Percentiles rank a stretch among this genome's conserved stretches.
phyloP scores from a whole-genome alignment of 495 filamentous ascomycete genomes.

The Aspergillus sparsus region DNA sequence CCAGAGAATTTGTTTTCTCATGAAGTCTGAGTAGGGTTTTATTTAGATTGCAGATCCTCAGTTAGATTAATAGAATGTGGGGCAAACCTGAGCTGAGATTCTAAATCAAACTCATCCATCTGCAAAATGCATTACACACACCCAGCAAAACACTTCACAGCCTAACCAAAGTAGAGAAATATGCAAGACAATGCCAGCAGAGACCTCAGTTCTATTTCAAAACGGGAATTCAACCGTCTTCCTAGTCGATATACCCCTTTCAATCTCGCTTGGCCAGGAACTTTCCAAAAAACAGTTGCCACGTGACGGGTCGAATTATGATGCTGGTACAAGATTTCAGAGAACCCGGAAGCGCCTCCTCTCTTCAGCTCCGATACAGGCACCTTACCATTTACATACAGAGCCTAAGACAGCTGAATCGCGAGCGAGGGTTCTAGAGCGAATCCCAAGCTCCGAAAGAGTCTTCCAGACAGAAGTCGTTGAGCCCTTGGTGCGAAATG shows the following conservation, averaged over 20 bases:
- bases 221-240: conserved; percentile 45
- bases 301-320: neutral
- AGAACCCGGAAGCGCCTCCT: conserved; percentile 24
- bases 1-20: neutral
- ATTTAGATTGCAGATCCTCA: too few relatives aligned
- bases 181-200: conserved; percentile 8
- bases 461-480: conserved; percentile 35
- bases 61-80: neutral
- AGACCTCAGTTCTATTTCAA: conserved; percentile 52
- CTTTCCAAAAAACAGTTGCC: conserved; percentile 22
- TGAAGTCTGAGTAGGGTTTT: neutral
- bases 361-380: conserved; percentile 34
- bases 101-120: neutral
- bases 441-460: conserved; percentile 31
- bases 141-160: neutral
- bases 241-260: conserved; percentile 66
- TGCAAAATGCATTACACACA: neutral
- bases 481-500: conserved; percentile 29
- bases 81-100: neutral
- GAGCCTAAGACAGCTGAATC: conserved; percentile 48
- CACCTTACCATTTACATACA: conserved; percentile 37
- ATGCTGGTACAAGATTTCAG: neutral
- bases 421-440: conserved; percentile 37
- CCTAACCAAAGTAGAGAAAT: neutral
- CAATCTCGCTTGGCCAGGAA: conserved; percentile 51